Evolutionary conservation across 2,329 filamentous ascomycete species (phyloP), one percentile per base, ranked within the genome.

Genomic region (Epichloe sibirici): DNA sequence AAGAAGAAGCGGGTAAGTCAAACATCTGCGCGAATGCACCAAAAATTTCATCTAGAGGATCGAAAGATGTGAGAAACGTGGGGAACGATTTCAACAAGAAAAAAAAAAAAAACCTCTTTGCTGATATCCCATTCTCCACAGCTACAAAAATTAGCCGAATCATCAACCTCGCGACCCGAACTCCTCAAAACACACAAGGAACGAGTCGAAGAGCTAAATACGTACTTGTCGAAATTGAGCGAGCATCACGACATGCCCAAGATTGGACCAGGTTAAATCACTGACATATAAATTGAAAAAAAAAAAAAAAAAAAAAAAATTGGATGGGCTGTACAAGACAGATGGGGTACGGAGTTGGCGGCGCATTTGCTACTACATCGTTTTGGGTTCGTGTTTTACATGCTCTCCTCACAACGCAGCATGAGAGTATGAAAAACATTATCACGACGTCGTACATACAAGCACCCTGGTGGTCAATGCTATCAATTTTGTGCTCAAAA

Each of bases 171-270:
- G 7, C 69, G 75, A 47, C 82, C 85, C 13, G 90, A 96, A 66
- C 85, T 94, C 15, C 81, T 91, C 59, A 97, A 96, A 75, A 95
- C 90, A 34, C 93, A 98, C 69, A 97, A 97, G 67, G 88, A 98
- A 73, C 83, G 89, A 11, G 91, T 98, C 44, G 90, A 97, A 68
- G 90, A 96, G 66, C 73, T 97, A 61, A 98, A 98, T 67, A 88
- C 87, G 57, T 96, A 97, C 67, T 73, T 98, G 38, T 93, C 88
- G 58, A 86, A 84, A 58, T 71, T 98, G 63, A 95, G 88, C 70
- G 93, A 98, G 71, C 93, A 98, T 71, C 91, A 98, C 69, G 93
- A 98, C 66, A 98, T 98, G 90, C 79, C 79, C 61, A 82, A 81
- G 71, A 82, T 82, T 53, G 79, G 79, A 11, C 79, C 79, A 0